Evolutionary conservation across 2,329 filamentous ascomycete genomes (phyloP), one percentile per base, ranked within the genome.

Genomic region (Ophiostoma sp.): DNA sequence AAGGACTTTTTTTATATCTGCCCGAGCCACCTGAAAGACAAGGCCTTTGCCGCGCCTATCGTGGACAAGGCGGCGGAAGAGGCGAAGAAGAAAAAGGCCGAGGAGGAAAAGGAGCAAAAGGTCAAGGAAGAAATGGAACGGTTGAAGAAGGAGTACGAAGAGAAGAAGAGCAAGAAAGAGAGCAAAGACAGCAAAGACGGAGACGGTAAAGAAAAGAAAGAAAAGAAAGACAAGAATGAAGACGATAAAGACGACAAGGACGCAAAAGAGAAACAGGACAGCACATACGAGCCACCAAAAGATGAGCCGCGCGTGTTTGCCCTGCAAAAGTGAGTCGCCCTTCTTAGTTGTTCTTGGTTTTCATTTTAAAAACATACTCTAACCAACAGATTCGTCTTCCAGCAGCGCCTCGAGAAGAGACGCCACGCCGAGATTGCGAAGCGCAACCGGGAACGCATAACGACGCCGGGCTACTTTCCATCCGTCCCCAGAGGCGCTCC

Each of bases 1-100:
- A 41, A 65, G 84, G 93, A 97, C 78, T 96, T 93, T 80, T 98
- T 99, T 82, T 97, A 96, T 78, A 87, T 96, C 64, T 99, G 95
- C 76, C 84, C 89, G 6, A 83, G 85, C 41, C 95, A 99, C 79
- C 82, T 98, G 10, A 92, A 90, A 76, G 95, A 98, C 76, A 84
- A 83, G 41, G 87, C 90, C 57, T 98, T 97, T 78, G 94, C 91
- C 76, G 83, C 85, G 76, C 89, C 92, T 72, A 89, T 90, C 72
- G 84, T 91, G 72, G 90, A 94, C 76, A 86, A 88, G 68, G 89
- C 86, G 73, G 82, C 89, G 72, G 76, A 86, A 76, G 85, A 89
- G 78, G 86, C 83, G 76, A 89, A 88, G 76, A 85, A 85, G 74
- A 88, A 91, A 23, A 86, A 87, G 76, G 88, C 89, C 70, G 70